A percentile compares a stretch with the other conserved stretches of the same genome.
These are phyloP conservation scores for Lentinus brumalis DNA, from an alignment of 768 basidiomycete species.

Conservation along the genomic window DNA sequence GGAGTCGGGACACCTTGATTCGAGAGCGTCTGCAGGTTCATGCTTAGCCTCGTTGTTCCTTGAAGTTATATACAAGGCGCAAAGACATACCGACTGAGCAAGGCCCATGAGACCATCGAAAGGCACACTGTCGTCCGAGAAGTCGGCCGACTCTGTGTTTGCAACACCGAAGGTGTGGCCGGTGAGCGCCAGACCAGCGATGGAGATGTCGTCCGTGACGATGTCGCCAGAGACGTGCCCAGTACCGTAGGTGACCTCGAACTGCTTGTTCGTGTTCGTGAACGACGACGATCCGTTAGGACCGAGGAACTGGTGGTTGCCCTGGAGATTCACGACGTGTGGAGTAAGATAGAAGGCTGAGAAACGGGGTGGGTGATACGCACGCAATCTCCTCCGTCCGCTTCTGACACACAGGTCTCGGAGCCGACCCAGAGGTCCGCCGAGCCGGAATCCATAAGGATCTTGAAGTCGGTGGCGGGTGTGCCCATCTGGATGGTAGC, in stretches of 20 bases:
- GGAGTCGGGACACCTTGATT: conserved; percentile 66
- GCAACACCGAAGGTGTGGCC: conserved; percentile 73
- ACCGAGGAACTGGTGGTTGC: conserved; percentile 71
- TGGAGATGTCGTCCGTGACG: conserved; percentile 58
- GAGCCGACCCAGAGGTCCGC: conserved; percentile 47
- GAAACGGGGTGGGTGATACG: conserved; percentile 21
- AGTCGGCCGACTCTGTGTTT: conserved; percentile 58
- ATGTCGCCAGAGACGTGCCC: conserved; percentile 69
- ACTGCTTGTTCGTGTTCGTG: conserved; percentile 48
- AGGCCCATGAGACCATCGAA: conserved; percentile 83
- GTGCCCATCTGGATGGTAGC: conserved; percentile 47
- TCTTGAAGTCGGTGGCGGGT: conserved; percentile 42
- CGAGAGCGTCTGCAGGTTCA: conserved; percentile 52
- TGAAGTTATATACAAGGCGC: neutral
- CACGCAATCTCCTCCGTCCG: conserved; percentile 42
- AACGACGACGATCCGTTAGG: conserved; percentile 63
- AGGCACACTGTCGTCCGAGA: conserved; percentile 47
- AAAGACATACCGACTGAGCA: conserved; percentile 61
- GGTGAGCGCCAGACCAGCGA: conserved; percentile 62
- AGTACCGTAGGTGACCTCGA: conserved; percentile 68
- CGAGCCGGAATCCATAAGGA: conserved; percentile 51
- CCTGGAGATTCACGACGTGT: conserved; percentile 36
- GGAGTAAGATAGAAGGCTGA: conserved; percentile 2
- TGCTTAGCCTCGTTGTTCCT: neutral
- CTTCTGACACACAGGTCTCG: conserved; percentile 34